phyloP scores from a whole-genome alignment of 2,329 filamentous ascomycete genomes.

The Penicillium sp. region DNA sequence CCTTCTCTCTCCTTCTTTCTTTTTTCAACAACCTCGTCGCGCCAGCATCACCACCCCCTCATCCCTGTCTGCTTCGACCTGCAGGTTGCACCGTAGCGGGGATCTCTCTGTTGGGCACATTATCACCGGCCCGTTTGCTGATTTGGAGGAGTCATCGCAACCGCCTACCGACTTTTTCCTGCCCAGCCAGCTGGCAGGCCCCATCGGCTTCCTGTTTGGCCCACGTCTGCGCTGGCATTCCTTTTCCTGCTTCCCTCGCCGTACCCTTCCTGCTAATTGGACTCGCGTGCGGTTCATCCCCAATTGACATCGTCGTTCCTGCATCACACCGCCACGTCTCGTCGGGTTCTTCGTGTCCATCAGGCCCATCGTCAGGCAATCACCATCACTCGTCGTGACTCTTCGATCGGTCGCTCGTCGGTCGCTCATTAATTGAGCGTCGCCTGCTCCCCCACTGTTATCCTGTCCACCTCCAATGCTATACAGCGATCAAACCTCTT shows the following conservation, averaged over 20 bases:
- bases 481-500: conserved; percentile 14
- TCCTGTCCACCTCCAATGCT: conserved; percentile 18
- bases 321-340: conserved; percentile 21
- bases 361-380: conserved; percentile 2
- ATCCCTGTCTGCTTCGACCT: not conserved
- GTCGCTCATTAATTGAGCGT: conserved; percentile 12
- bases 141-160: conserved; percentile 14
- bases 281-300: not conserved
- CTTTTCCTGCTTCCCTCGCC: not conserved
- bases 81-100: conserved; percentile 9
- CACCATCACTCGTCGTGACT: not conserved
- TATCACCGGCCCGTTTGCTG: conserved; percentile 25
- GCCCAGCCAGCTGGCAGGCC: conserved; percentile 24
- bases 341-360: not conserved
- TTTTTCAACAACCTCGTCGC: not conserved
- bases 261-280: not conserved
- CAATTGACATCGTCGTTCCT: not conserved
- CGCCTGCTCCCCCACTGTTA: not conserved
- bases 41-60: not conserved
- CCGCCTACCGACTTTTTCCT: conserved; percentile 9
- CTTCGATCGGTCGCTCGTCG: not conserved
- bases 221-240: conserved; percentile 18
- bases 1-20: conserved; percentile 1
- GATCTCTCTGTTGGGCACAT: conserved; percentile 20
- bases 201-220: conserved; percentile 17